Evolutionary conservation across 2,329 filamentous ascomycete genomes (phyloP).

Genomic region (Magnaporthiopsis poae): DNA sequence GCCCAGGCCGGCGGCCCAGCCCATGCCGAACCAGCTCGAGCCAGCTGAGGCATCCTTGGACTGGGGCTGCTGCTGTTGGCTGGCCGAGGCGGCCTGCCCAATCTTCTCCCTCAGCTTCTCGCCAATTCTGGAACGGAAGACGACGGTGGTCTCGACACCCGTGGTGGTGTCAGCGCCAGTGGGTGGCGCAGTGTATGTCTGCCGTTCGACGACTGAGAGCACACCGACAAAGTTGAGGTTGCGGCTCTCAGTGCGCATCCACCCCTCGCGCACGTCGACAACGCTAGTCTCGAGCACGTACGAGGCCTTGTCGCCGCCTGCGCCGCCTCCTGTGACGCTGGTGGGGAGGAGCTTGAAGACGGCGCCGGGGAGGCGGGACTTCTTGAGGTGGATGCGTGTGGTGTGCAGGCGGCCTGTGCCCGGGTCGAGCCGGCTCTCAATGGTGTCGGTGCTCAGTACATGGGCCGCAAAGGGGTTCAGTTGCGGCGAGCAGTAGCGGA

Average conservation of each 20-base stretch:
- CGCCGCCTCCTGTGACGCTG: slow-evolving; percentile 57
- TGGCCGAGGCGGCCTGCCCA: slow-evolving; percentile 29
- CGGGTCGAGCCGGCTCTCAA: slow-evolving; percentile 62
- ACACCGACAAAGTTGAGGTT: slow-evolving; percentile 78
- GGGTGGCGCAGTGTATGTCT: slow-evolving; percentile 48
- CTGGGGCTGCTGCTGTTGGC: slow-evolving; percentile 17
- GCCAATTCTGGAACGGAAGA: slow-evolving; percentile 62
- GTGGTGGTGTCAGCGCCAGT: slow-evolving; percentile 32
- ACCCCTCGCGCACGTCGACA: slow-evolving; percentile 68
- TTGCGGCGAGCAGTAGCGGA: slow-evolving; percentile 64
- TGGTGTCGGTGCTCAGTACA: slow-evolving; percentile 74
- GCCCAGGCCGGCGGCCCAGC: slow-evolving; percentile 45
- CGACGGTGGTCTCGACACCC: slow-evolving; percentile 63
- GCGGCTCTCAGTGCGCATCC: slow-evolving; percentile 72
- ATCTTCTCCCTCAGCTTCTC: slow-evolving; percentile 53
- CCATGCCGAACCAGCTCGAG: slow-evolving; percentile 23
- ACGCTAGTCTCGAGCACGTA: slow-evolving; percentile 74
- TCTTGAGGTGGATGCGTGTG: slow-evolving; percentile 71
- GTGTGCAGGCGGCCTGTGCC: slow-evolving; percentile 67
- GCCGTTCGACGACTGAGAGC: slow-evolving; percentile 66
- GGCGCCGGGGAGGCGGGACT: slow-evolving; percentile 64
- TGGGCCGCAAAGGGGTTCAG: slow-evolving; percentile 72
- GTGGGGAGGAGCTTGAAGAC: slow-evolving; percentile 67
- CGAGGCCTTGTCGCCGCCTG: slow-evolving; percentile 56
- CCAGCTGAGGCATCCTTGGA: slow-evolving; percentile 24